phyloP scores from a whole-genome alignment of 1,284 basidiomycete genomes.

The Cutaneotrichosporon curvatum region DNA sequence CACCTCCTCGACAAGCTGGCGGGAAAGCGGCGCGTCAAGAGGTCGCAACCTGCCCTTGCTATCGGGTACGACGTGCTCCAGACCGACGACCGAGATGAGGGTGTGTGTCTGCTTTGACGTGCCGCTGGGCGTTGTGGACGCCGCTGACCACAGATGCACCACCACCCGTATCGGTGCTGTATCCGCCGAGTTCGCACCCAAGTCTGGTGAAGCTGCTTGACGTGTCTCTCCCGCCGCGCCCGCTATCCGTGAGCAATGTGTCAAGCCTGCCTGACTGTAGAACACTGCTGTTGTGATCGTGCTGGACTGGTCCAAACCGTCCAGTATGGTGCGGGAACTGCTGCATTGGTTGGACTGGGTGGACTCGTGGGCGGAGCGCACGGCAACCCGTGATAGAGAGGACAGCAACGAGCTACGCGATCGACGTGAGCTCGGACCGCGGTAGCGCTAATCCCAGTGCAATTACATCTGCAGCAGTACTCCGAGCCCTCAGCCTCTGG shows the following conservation, averaged over 20 bases:
- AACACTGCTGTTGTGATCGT: slow-evolving; percentile 79
- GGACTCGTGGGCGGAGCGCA: slow-evolving; percentile 58
- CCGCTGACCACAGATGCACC: slow-evolving; percentile 58
- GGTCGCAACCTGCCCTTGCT: slow-evolving; percentile 56
- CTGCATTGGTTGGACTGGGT: slow-evolving; percentile 78
- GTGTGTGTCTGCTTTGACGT: slow-evolving; percentile 49
- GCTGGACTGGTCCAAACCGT: slow-evolving; percentile 93
- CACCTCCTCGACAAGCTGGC: slow-evolving; percentile 19
- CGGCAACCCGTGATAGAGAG: slow-evolving; percentile 15
- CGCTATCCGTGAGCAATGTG: slow-evolving; percentile 26
- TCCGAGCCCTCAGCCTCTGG: slow-evolving; percentile 58
- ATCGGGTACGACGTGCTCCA: slow-evolving; percentile 82
- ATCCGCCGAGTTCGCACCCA: slow-evolving; percentile 68
- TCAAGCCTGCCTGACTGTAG: slow-evolving; percentile 30
- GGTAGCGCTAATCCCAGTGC: slow-evolving; percentile 54
- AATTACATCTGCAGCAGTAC: slow-evolving; percentile 81
- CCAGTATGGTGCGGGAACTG: slow-evolving; percentile 72
- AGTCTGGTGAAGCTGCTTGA: slow-evolving; percentile 72
- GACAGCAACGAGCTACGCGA: slow-evolving; percentile 74
- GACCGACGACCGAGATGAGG: slow-evolving; percentile 82
- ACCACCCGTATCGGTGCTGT: slow-evolving; percentile 79
- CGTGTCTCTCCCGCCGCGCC: slow-evolving; percentile 64
- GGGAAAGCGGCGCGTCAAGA: slow-evolving; percentile 9
- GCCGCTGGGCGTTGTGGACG: not conserved
- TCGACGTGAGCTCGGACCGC: slow-evolving; percentile 55